These are phyloP conservation scores for Talaromyces piceae DNA, from an alignment of 2,329 filamentous ascomycete species.

Conservation along the genomic window DNA sequence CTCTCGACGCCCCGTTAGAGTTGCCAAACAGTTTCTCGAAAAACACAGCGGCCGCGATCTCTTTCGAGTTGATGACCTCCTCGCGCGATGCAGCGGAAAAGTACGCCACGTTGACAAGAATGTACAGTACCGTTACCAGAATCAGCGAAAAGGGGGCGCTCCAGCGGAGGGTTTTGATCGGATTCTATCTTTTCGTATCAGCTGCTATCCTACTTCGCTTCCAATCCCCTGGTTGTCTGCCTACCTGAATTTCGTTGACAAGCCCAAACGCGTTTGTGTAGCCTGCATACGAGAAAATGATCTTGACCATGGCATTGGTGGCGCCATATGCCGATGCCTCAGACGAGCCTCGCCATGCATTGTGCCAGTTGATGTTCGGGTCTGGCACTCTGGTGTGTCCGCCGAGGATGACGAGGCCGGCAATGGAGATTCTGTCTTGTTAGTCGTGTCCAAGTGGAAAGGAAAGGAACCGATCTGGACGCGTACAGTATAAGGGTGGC, in stretches of 20 bases:
- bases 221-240: not conserved
- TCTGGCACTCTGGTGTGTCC: conserved; percentile 46
- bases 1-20: conserved; percentile 40
- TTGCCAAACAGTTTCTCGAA: conserved; percentile 52
- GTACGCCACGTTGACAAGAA: conserved; percentile 55
- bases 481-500: conserved; percentile 52
- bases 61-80: conserved; percentile 46
- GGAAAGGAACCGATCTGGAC: not conserved
- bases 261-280: conserved; percentile 56
- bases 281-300: conserved; percentile 53
- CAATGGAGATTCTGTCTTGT: conserved; percentile 42
- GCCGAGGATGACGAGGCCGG: conserved; percentile 56
- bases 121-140: conserved; percentile 49
- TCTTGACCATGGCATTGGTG: conserved; percentile 51
- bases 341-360: conserved; percentile 47
- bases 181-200: conserved; percentile 37
- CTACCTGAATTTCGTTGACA: conserved; percentile 51
- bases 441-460: not conserved
- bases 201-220: not conserved
- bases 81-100: conserved; percentile 51
- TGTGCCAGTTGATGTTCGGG: conserved; percentile 47
- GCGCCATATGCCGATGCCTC: conserved; percentile 41
- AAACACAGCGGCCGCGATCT: conserved; percentile 52
- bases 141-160: conserved; percentile 45
- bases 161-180: conserved; percentile 48